A percentile compares a stretch with the other conserved stretches of the same genome.
phyloP scores from a whole-genome alignment of 2,329 filamentous ascomycete genomes.

The Huntiella bhutanensis region DNA sequence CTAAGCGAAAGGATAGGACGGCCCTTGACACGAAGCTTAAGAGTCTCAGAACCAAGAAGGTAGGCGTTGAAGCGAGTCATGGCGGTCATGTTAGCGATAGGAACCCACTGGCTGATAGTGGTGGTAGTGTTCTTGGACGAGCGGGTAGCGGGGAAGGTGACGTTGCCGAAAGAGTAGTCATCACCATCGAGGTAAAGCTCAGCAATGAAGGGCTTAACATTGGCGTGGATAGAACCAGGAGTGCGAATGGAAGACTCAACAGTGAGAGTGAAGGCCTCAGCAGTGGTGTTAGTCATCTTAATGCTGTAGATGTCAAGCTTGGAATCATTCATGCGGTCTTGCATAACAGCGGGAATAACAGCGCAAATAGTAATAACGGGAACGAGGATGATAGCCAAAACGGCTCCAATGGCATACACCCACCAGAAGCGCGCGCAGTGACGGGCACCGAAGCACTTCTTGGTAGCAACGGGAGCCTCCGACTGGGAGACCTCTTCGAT shows the following conservation, averaged over 20 bases:
- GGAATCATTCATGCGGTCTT: constrained; percentile 34
- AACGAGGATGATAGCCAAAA: constrained; percentile 32
- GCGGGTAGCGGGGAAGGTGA: constrained; percentile 33
- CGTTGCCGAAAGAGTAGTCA: constrained; percentile 28
- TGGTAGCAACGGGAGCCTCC: constrained; percentile 18
- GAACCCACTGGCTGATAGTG: constrained; percentile 30
- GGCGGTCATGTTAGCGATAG: constrained; percentile 27
- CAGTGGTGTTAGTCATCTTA: constrained; percentile 26
- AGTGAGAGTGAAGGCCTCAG: constrained; percentile 28
- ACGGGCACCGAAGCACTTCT: constrained; percentile 20
- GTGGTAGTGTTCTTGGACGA: constrained; percentile 29
- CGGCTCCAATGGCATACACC: constrained; percentile 33
- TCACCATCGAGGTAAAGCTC: constrained; percentile 34
- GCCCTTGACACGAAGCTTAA: constrained; percentile 33
- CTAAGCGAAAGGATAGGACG: constrained; percentile 31
- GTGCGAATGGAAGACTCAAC: constrained; percentile 38
- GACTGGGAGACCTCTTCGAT: too few relatives aligned
- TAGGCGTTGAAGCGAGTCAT: constrained; percentile 36
- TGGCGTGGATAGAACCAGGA: constrained; percentile 32
- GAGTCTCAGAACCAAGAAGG: constrained; percentile 30
- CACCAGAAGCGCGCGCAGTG: constrained; percentile 43
- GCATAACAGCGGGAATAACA: constrained; percentile 35
- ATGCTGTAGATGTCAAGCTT: constrained; percentile 33
- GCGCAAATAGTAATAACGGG: constrained; percentile 39
- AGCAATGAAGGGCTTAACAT: constrained; percentile 30